Base-by-base conservation (phyloP, 768 basidiomycete species). In the Asterophora parasitica region DNA sequence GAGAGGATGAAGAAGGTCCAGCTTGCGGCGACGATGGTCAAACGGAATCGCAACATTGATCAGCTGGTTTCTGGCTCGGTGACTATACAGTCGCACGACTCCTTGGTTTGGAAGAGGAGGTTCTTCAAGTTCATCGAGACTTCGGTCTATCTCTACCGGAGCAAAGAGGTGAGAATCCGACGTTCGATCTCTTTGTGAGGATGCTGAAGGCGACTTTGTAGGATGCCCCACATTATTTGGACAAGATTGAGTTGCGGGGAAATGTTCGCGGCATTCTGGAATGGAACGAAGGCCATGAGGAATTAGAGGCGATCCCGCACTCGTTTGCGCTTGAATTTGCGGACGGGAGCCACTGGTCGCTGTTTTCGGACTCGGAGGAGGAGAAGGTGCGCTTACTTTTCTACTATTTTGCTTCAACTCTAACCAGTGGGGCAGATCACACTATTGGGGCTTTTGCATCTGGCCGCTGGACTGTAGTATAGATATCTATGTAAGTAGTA, bases 231-330 rank as follows among this genome's bases (percentile, higher is more conserved):
- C 64, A 63, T 30, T 55, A 64, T 8, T 44, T 76, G 46, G 75
- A 77, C 30, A 60, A 72, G 36, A 43, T 81, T n/a, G 61, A 73
- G 31, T 61, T 85, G 34, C 68, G 72, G 4, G 76, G 75, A 7
- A 64, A 68, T 7, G 58, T 82, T 12, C 64, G 61, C 37, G 75
- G 64, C 7, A 52, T 84, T 44, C 70, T 71, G 48, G 84, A 85
- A 55, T 83, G 81, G 77, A 70, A 77, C 46, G 79, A 85, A 46
- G 83, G 83, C 4, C 83, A 78, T 48, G 83, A 85, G 48, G 80
- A 83, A 38, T 61, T 86, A 28, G 73, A 81, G 58, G 75, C 82
- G 8, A 83, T 86, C 42, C 74, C 80, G 3, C 70, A 80, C 49
- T 82, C 84, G 0, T 84, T 86, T 63, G 84, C 77, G 2, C 64